Conservation (phyloP, 179 eudicot species). For the Drosera spatulata region DNA sequence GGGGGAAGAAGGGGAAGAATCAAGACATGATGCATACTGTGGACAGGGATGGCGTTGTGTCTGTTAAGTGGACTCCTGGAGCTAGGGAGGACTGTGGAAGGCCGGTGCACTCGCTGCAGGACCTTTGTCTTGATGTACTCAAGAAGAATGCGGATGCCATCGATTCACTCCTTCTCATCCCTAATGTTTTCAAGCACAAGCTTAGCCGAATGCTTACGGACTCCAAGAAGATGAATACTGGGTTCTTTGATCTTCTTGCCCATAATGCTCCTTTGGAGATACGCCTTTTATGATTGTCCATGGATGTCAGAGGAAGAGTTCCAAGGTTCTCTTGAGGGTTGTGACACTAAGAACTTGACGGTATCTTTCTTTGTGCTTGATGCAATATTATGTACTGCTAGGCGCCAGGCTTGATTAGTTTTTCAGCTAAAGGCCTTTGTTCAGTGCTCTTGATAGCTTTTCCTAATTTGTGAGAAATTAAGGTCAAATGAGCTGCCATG, state of each 20-base stretch:
- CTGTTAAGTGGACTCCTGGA: conserved; percentile 51
- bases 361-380: conserved; percentile 6
- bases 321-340: conserved; percentile 27
- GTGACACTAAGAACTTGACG: conserved; percentile 33
- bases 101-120: conserved; percentile 39
- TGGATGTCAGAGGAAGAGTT: conserved; percentile 75
- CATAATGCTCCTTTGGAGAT: conserved; percentile 70
- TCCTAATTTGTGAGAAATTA: too few relatives aligned
- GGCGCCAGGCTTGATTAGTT: too few relatives aligned
- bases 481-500: too few relatives aligned
- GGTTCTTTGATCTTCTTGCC: conserved; percentile 56
- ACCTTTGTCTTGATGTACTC: conserved; percentile 40
- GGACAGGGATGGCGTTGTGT: conserved; percentile 19
- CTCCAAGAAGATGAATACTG: conserved; percentile 49
- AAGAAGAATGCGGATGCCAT: conserved; percentile 64
- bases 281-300: conserved; percentile 78
- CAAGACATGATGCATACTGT: conserved; percentile 9
- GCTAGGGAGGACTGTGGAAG: conserved; percentile 11
- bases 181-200: conserved; percentile 65
- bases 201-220: conserved; percentile 60
- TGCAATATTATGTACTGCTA: too few relatives aligned
- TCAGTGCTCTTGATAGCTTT: too few relatives aligned
- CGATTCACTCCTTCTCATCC: conserved; percentile 55
- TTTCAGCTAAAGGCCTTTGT: too few relatives aligned
- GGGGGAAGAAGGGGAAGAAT: conserved; percentile 26